Base-by-base conservation (phyloP, 768 basidiomycete species). In the Phanerochaete carnosa region DNA sequence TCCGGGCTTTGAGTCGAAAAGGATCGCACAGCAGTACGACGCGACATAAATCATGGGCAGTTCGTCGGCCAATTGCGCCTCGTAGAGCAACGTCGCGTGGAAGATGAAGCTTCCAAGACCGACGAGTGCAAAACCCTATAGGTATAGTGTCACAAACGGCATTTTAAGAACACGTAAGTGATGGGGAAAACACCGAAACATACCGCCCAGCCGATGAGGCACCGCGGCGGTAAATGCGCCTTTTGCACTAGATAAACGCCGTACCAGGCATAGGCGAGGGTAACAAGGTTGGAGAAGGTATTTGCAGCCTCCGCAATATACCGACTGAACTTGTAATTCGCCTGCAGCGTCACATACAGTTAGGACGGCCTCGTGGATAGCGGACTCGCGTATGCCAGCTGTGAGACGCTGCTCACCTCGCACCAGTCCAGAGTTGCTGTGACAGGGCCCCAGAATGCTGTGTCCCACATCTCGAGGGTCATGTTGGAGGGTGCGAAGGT, bases 41-140 rank as follows among this genome's bases (percentile, higher is more conserved):
- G 82, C 81, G 57, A 87, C 83, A 68, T 87, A 90, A 58, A 91
- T 82, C 90, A 93, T 92, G 1, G 90, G 90, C 9, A 94, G 76
- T 69, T 94, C 91, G 66, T 94, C 91, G 35, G 88, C 86, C 56
- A 90, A 81, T 67, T 94, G 91, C 11, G 90, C 89, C 64, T 85
- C 80, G 71, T 85, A 94, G 39, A 83, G 76, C 30, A 94, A 76
- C 1, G 88, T 91, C 12, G 88, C 87, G 64, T 94, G 91, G 70
- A 94, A 94, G 50, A 85, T 82, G 66, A 87, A 85, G 68, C 88
- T 90, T 22, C 91, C 90, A 13, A 90, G 61, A n/a, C 89, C 90
- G 46, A 92, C 83, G 22, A 90, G 72, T 19, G 77, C 83, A 60
- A 90, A 78, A 3, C 87, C 88, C 87, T 90, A 11, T 7, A 19